A percentile compares a stretch with the other conserved stretches of the same genome.
These are phyloP conservation scores for Globisporangium cylindrosporum DNA, from an alignment of 352 stramenopile species.

Conservation along the genomic window DNA sequence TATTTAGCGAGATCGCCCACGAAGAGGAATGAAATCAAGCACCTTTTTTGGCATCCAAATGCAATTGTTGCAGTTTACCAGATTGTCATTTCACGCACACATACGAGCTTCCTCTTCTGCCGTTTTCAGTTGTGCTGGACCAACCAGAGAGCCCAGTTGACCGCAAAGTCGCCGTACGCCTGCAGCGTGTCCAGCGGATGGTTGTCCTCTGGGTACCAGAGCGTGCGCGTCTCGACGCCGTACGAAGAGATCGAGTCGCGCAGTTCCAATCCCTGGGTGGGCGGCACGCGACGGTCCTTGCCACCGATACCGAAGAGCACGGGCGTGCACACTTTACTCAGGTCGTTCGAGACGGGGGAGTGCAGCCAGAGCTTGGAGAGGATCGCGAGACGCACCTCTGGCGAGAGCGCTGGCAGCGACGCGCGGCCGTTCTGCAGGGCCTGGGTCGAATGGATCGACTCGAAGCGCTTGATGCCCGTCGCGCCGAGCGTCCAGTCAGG, in stretches of 20 bases:
- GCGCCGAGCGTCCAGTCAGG: conserved; percentile 94
- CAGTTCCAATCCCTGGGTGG: conserved; percentile 91
- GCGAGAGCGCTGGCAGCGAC: conserved; percentile 31
- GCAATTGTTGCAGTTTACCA: conserved; percentile 1
- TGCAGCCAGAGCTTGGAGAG: conserved; percentile 86
- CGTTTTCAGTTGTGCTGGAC: conserved; percentile 43
- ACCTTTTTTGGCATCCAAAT: background rate
- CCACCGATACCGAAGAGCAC: conserved; percentile 90
- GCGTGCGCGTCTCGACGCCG: conserved; percentile 46
- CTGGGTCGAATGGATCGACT: conserved; percentile 78
- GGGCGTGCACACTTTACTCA: conserved; percentile 86
- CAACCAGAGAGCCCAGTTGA: conserved; percentile 79
- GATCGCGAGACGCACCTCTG: conserved; percentile 50
- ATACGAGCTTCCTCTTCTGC: background rate
- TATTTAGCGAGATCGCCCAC: conserved; percentile 9
- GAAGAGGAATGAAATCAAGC: background rate
- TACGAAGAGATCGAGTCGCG: conserved; percentile 81
- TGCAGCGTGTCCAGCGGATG: conserved; percentile 68
- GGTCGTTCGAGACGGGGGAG: conserved; percentile 82
- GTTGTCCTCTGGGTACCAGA: conserved; percentile 78
- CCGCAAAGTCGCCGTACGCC: conserved; percentile 62
- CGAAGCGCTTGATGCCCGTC: conserved; percentile 79
- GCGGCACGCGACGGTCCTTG: conserved; percentile 90
- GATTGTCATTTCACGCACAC: background rate
- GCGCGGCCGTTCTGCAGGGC: conserved; percentile 32